Base-by-base conservation (phyloP, 176 grass and related monocot species). In the Zoysia japonica region DNA sequence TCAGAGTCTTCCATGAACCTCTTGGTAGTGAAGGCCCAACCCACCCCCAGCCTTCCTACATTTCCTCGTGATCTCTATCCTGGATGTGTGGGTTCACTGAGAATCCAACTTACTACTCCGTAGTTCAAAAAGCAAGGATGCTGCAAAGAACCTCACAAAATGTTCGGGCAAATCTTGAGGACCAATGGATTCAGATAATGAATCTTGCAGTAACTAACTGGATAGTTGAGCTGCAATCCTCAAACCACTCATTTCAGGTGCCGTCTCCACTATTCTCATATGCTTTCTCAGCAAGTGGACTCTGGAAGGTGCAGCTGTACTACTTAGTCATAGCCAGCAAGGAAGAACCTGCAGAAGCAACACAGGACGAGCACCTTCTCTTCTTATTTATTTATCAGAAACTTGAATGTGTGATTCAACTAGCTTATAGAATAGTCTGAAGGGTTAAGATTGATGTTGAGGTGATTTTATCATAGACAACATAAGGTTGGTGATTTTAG, bases 251-350 rank as follows among this genome's bases (percentile, higher is more conserved):
- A 2, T 85, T 72, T 10, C 76, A 82, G 62, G 12, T 37, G 60
- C 72, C 74, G 40, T 87, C 83, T 0, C 75, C 85, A 14, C 28
- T 89, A 73, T 99, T 99, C 81, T 93, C 90, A 7, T 88, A 99
- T 59, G 86, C 88, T 17, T 6, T 88, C 37, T 92, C 90, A 35
- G 90, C 92, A 35, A 91, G 75, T 9, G 84, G 88, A 40, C 74
- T 99, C 38, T 99, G 92, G 96, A 99, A 95, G 76, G 92, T 95
- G 28, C 92, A 95, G 78, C 71, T 99, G 15, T 99, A 91, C 78
- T 99, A 90, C 82, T 88, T 92, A 7, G 67, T 99, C 78, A 82
- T 95, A 53, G 90, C 92, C 63, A 99, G 39, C 52, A 87, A 89
- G 56, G 80, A 89, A 74, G 90, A 99, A 60, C 85, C 90, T 71